phyloP scores from a whole-genome alignment of 228 moss, liverwort and hornwort species.

The Sphagnum magellanicum region DNA sequence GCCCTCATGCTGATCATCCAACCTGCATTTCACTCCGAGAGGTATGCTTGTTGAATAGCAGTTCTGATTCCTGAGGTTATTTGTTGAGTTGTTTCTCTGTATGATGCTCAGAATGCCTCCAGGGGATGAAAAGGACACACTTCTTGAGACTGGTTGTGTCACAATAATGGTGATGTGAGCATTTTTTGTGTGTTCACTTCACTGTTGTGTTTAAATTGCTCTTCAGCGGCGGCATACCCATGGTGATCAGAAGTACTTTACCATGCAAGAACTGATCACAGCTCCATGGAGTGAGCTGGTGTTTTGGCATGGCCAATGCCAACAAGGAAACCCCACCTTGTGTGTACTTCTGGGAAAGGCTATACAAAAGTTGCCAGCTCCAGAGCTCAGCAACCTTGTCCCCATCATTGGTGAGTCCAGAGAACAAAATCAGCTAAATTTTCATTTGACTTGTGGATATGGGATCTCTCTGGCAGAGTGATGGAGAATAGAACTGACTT shows the following conservation, averaged over 20 bases:
- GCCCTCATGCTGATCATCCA: slow-evolving; percentile 55
- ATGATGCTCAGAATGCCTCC: too few species aligned
- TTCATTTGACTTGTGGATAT: not conserved
- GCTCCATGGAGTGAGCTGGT: slow-evolving; percentile 58
- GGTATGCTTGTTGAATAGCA: slow-evolving; percentile 18
- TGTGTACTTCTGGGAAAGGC: slow-evolving; percentile 67
- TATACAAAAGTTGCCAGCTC: slow-evolving; percentile 46
- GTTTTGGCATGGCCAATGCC: slow-evolving; percentile 81
- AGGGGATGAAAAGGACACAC: too few species aligned
- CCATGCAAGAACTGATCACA: slow-evolving; percentile 32
- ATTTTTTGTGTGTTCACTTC: too few species aligned
- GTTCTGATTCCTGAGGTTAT: not conserved
- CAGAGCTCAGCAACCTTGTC: slow-evolving; percentile 49
- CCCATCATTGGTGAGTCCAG: slow-evolving; percentile 53
- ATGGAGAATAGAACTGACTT: not conserved
- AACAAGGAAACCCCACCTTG: slow-evolving; percentile 65
- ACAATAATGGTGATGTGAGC: too few species aligned
- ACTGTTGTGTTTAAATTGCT: not conserved
- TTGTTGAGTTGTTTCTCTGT: not conserved
- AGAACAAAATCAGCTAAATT: not conserved
- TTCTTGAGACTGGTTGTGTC: too few species aligned
- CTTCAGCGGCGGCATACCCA: slow-evolving; percentile 64
- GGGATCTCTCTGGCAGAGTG: not conserved
- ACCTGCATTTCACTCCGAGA: slow-evolving; percentile 44
- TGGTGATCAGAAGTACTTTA: slow-evolving; percentile 60